Conservation (phyloP, 306 rosid species). For the peach (Prunus persica) region Prunus_persica_NCBIv2 NC_034011.1:3319001-3319500, state of each 20-base stretch:
- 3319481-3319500: background rate
- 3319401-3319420: too few species aligned
- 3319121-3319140: slow-evolving; percentile 11
- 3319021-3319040: background rate
- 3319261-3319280: slow-evolving; percentile 23
- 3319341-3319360: slow-evolving; percentile 1
- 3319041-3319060: background rate
- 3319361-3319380: background rate
- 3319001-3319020: background rate
- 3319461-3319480: background rate
- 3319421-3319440: slow-evolving; percentile 27
- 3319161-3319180: slow-evolving; percentile 9
- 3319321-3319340: slow-evolving; percentile 21
- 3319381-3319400: background rate
- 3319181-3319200: background rate
- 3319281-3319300: slow-evolving; percentile 23
- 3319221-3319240: background rate
- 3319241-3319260: slow-evolving; percentile 15
- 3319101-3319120: background rate
- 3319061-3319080: background rate
- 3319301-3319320: background rate
- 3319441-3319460: background rate
- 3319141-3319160: slow-evolving; percentile 19
- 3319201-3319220: background rate
- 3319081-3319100: background rate